These are phyloP conservation scores for Plasmodium knowlesi DNA, from an alignment of 169 alveolate species.

Conservation along the genomic window DNA sequence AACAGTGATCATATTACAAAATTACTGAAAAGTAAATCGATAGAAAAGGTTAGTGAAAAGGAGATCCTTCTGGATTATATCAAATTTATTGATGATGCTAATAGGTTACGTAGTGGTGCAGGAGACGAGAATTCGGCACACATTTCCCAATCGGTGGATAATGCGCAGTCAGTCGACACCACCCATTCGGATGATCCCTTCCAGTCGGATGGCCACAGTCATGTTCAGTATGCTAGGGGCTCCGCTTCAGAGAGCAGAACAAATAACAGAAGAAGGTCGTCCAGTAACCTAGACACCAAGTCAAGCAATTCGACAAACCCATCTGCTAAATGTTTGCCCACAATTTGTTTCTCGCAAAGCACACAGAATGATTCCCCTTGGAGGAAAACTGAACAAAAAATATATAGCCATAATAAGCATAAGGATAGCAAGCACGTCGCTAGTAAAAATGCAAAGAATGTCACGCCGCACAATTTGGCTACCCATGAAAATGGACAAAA, in stretches of 20 bases:
- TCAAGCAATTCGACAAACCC: background rate
- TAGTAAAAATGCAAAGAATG: background rate
- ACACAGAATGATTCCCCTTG: background rate
- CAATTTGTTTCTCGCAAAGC: background rate
- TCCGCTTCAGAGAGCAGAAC: background rate
- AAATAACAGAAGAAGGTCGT: background rate
- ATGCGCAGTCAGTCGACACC: background rate
- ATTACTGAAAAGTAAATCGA: slow-evolving; percentile 9
- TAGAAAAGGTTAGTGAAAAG: slow-evolving; percentile 58
- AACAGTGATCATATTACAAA: slow-evolving; percentile 48
- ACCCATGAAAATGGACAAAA: background rate
- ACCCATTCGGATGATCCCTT: background rate
- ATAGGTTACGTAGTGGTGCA: background rate
- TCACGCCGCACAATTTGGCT: background rate
- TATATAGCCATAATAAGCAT: background rate
- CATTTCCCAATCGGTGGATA: background rate
- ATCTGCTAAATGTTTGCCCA: slow-evolving; percentile 2
- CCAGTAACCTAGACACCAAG: background rate
- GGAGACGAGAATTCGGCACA: background rate
- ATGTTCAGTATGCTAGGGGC: background rate
- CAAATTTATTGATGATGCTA: slow-evolving; percentile 30
- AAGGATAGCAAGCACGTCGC: background rate
- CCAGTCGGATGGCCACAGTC: background rate
- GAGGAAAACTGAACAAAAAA: background rate
- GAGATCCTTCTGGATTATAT: slow-evolving; percentile 56